A percentile compares a stretch with the other conserved stretches of the same genome.
Conservation (phyloP, 345 rosid genomes). For the Raphanus raphanistrum region DNA sequence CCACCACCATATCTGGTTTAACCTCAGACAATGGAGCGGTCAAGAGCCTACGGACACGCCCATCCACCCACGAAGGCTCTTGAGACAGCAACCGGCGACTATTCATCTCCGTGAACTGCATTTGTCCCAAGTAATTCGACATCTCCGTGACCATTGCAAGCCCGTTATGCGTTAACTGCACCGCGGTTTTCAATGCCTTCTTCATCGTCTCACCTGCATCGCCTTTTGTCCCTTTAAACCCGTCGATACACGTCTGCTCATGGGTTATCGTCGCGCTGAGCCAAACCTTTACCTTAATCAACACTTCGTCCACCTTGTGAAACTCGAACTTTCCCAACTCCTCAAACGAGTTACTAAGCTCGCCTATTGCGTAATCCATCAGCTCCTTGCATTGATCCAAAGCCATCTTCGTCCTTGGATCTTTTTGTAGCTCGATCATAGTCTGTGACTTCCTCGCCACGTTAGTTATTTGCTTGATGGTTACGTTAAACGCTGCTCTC, state of each 20-base stretch:
- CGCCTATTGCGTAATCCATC: constrained; percentile 53
- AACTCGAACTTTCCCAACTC: constrained; percentile 44
- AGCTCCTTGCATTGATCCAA: constrained; percentile 60
- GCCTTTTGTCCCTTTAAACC: constrained; percentile 51
- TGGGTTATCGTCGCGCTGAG: constrained; percentile 70
- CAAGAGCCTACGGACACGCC: constrained; percentile 41
- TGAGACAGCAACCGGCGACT: constrained; percentile 36
- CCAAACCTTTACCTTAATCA: constrained; percentile 61
- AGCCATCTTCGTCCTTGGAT: constrained; percentile 52
- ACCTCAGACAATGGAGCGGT: constrained; percentile 3
- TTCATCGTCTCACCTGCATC: constrained; percentile 58
- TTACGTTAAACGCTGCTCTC: constrained; percentile 46
- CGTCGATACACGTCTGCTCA: constrained; percentile 76
- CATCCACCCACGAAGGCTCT: constrained; percentile 39
- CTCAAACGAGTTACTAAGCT: constrained; percentile 49
- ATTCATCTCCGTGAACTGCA: constrained; percentile 22
- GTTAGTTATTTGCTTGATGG: constrained; percentile 40
- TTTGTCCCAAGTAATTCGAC: constrained; percentile 35
- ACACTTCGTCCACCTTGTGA: constrained; percentile 30
- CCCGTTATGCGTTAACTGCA: constrained; percentile 57
- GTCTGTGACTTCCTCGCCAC: constrained; percentile 51
- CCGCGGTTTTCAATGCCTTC: constrained; percentile 47
- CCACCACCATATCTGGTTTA: constrained; percentile 58
- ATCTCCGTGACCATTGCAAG: constrained; percentile 63
- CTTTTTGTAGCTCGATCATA: constrained; percentile 54